A percentile compares a stretch with the other conserved stretches of the same genome.
These are phyloP conservation scores for Protea cynaroides DNA, from an alignment of 164 flowering plant genomes.

Conservation along the genomic window DNA sequence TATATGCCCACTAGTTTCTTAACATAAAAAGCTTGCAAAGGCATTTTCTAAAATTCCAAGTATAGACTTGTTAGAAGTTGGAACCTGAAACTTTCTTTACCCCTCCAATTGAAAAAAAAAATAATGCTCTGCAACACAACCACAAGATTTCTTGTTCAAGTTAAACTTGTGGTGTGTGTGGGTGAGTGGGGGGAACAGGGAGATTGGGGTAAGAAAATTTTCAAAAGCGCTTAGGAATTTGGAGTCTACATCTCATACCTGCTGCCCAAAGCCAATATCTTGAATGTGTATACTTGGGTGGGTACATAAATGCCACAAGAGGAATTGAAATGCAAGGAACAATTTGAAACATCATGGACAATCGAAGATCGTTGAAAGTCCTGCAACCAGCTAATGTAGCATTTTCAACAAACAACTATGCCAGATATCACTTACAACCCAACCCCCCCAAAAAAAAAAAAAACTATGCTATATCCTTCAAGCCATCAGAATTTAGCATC, in stretches of 20 bases:
- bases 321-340: constrained; percentile 43
- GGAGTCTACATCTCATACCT: constrained; percentile 22
- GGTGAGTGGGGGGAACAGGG: too few relatives aligned
- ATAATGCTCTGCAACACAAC: too few relatives aligned
- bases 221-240: not conserved
- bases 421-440: too few relatives aligned
- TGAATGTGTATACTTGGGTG: constrained; percentile 45
- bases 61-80: too few relatives aligned
- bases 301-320: constrained; percentile 25
- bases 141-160: too few relatives aligned
- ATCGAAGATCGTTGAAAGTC: constrained; percentile 45
- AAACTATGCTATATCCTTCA: constrained; percentile 8
- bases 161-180: too few relatives aligned
- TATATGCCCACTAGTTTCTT: too few relatives aligned
- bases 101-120: too few relatives aligned
- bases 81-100: too few relatives aligned
- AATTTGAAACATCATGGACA: constrained; percentile 44
- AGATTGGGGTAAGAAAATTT: not conserved
- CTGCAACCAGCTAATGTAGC: constrained; percentile 43
- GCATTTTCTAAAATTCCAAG: too few relatives aligned
- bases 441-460: too few relatives aligned
- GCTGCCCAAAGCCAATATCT: constrained; percentile 47
- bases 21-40: too few relatives aligned
- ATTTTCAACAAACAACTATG: constrained; percentile 17
- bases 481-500: not conserved